Evolutionary conservation across 345 rosid species (phyloP).

Genomic region (Adansonia digitata): DNA sequence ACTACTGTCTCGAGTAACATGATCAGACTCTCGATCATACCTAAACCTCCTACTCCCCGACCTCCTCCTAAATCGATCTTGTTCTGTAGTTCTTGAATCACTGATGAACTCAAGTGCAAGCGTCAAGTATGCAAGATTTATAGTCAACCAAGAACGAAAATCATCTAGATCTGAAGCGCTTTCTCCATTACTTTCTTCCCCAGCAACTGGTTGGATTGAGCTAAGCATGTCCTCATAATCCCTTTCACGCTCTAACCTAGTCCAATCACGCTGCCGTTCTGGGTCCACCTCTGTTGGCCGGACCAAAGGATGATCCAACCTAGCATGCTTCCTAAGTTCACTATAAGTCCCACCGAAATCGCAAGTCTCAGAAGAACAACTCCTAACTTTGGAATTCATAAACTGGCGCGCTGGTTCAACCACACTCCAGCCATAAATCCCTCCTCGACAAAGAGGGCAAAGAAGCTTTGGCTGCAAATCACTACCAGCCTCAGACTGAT

Average conservation of each 20-base stretch:
- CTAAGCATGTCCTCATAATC: slow-evolving; percentile 35
- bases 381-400: slow-evolving; percentile 55
- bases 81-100: not conserved
- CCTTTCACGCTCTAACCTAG: slow-evolving; percentile 36
- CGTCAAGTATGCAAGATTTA: not conserved
- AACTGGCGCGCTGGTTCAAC: slow-evolving; percentile 38
- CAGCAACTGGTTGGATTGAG: not conserved
- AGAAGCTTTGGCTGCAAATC: slow-evolving; percentile 20
- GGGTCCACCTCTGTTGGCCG: slow-evolving; percentile 43
- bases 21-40: not conserved
- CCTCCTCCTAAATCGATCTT: slow-evolving; percentile 1
- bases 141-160: not conserved
- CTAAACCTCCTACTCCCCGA: slow-evolving; percentile 16
- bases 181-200: slow-evolving; percentile 5
- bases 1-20: not conserved
- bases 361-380: slow-evolving; percentile 43
- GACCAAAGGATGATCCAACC: slow-evolving; percentile 42
- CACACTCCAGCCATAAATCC: slow-evolving; percentile 39
- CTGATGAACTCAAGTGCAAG: slow-evolving; percentile 5
- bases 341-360: slow-evolving; percentile 46
- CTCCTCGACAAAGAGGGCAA: slow-evolving; percentile 67
- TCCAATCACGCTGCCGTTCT: slow-evolving; percentile 39
- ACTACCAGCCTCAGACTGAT: slow-evolving; percentile 11
- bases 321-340: slow-evolving; percentile 56
- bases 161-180: not conserved